Base-by-base conservation (phyloP, 768 basidiomycete species). In the Xerocomellus chrysenteron region DNA sequence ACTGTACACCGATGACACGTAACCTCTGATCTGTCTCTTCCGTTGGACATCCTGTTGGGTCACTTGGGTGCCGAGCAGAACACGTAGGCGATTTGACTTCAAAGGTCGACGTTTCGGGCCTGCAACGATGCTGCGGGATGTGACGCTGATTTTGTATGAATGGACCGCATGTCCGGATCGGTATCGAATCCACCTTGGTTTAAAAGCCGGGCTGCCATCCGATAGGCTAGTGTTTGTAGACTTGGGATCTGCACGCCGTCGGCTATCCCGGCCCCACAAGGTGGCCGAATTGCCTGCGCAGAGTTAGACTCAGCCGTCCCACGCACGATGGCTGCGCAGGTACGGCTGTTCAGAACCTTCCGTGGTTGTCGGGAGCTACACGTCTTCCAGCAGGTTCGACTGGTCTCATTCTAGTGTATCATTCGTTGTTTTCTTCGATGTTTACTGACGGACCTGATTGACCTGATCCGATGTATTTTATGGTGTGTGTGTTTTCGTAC, bases 361-460 rank as follows among this genome's bases (percentile, higher is more conserved):
- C 67, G 67, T 43, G 47, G 52, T 55, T 54, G 48, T 56, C 67
- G 66, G 64, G 45, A 10, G 39, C 28, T 44, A 21, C 32, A 1
- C 33, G 6, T 30, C 14, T 47, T 56, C 30, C 36, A n/a, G 40
- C 37, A 40, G 43, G 30, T 4, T 35, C 44, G n/a, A 54, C 35
- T 24, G 17, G 21, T 13, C 44, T 57, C 43, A 16, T 42, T 35
- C 17, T 16, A 24, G 45, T 26, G 14, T 16, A 40, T 3, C 17
- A 24, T 47, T 36, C 11, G 4, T 39, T 28, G 16, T 3, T 47
- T 41, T 42, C 24, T 35, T 32, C 4, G 5, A 9, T 47, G n/a
- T 21, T 21, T 21, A 21, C 21, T 21, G 21, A 21, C 21, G 21
- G 21, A 21, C 3, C n/a, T 26, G 52, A 24, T 16, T 28, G 54